phyloP scores from a whole-genome alignment of 306 rosid species.

The Prunus dulcis region DNA sequence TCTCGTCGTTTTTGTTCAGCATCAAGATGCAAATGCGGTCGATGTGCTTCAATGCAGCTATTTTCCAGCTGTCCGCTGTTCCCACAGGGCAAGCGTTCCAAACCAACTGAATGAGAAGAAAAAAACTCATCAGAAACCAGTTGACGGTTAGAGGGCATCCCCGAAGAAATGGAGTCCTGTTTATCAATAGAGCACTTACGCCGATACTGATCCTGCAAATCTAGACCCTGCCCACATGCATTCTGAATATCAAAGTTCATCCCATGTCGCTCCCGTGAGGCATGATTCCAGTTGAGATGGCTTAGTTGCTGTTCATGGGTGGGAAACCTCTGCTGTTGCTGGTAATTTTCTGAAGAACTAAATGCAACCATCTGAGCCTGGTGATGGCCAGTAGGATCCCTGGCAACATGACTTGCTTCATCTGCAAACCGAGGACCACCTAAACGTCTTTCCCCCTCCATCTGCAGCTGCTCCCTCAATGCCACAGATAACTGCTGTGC shows the following conservation, averaged over 20 bases:
- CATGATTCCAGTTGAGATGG: constrained; percentile 49
- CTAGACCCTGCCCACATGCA: constrained; percentile 38
- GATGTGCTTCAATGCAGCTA: constrained; percentile 36
- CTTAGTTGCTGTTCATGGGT: constrained; percentile 56
- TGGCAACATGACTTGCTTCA: constrained; percentile 50
- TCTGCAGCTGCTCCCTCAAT: constrained; percentile 52
- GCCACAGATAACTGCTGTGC: constrained; percentile 56
- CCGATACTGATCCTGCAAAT: constrained; percentile 38
- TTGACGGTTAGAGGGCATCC: constrained; percentile 25
- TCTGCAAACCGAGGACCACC: constrained; percentile 45
- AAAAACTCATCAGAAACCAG: constrained; percentile 42
- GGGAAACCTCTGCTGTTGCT: constrained; percentile 51
- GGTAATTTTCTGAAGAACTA: constrained; percentile 49
- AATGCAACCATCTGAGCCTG: constrained; percentile 43
- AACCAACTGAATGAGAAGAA: constrained; percentile 36
- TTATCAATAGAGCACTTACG: constrained; percentile 36
- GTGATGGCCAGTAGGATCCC: constrained; percentile 50
- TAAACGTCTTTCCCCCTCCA: constrained; percentile 56
- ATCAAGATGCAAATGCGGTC: constrained; percentile 31
- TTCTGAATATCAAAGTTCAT: constrained; percentile 28
- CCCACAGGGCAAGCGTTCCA: constrained; percentile 39
- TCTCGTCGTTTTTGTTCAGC: constrained; percentile 45
- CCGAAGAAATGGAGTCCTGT: constrained; percentile 36
- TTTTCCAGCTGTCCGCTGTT: constrained; percentile 45
- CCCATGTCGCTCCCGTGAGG: constrained; percentile 37